Evolutionary conservation across 306 rosid genomes (phyloP).

Genomic region (Neltuma alba): DNA sequence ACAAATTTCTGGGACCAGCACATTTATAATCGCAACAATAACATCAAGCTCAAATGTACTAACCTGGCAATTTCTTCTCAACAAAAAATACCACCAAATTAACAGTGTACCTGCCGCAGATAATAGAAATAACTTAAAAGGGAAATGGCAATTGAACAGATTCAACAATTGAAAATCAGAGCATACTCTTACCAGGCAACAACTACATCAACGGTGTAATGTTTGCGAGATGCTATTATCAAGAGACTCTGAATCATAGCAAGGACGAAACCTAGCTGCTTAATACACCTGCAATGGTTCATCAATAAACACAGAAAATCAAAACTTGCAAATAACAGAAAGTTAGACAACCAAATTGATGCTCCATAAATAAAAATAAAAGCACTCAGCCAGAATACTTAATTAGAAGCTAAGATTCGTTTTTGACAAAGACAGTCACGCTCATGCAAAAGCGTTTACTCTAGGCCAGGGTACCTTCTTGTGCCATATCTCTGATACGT

Average conservation of each 20-base stretch:
- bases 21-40: background rate
- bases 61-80: conserved; percentile 88
- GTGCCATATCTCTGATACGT: conserved; percentile 92
- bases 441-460: conserved; percentile 40
- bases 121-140: conserved; percentile 23
- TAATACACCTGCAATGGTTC: conserved; percentile 57
- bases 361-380: conserved; percentile 7
- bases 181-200: conserved; percentile 80
- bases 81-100: conserved; percentile 90
- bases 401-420: background rate
- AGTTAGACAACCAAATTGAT: background rate
- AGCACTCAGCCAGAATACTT: background rate
- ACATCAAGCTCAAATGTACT: conserved; percentile 25
- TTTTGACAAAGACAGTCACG: conserved; percentile 51
- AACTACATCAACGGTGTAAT: conserved; percentile 93
- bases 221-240: conserved; percentile 97
- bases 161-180: background rate
- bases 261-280: conserved; percentile 86
- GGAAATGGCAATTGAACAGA: background rate
- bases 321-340: background rate
- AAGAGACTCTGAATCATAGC: conserved; percentile 83
- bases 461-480: conserved; percentile 57
- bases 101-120: conserved; percentile 84
- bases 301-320: conserved; percentile 15
- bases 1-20: background rate